Percentiles rank a stretch among this genome's conserved stretches.
These are phyloP conservation scores for Scutellaria galericulata DNA, from an alignment of 257 asterid species.

Conservation along the genomic window DNA sequence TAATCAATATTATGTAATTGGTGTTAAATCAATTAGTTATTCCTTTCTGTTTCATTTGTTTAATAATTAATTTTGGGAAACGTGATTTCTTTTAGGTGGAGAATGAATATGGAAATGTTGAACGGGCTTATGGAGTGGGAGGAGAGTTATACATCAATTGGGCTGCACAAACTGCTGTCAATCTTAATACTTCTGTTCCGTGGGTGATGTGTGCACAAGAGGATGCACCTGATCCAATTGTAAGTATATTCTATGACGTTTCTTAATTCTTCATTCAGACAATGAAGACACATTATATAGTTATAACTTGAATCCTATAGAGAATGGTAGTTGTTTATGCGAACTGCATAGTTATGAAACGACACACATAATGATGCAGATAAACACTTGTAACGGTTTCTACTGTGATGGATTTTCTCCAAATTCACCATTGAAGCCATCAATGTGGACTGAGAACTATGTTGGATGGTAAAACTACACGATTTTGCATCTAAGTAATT, in stretches of 20 bases:
- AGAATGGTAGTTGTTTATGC: neutral
- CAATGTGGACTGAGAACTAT: slow-evolving; percentile 88
- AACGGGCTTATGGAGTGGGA: slow-evolving; percentile 63
- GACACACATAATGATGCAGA: slow-evolving; percentile 53
- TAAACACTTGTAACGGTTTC: slow-evolving; percentile 84
- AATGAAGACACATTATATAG: neutral
- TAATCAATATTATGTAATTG: neutral
- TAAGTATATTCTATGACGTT: slow-evolving; percentile 35
- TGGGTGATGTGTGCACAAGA: slow-evolving; percentile 84
- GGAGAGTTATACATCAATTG: slow-evolving; percentile 68
- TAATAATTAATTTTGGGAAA: neutral
- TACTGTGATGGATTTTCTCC: slow-evolving; percentile 78
- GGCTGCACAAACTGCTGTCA: slow-evolving; percentile 85
- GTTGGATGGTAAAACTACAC: slow-evolving; percentile 66
- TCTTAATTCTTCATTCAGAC: neutral
- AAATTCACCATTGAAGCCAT: slow-evolving; percentile 70
- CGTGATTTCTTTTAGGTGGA: slow-evolving; percentile 57
- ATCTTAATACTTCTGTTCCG: slow-evolving; percentile 72
- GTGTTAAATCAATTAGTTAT: slow-evolving; percentile 1
- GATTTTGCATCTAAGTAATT: neutral
- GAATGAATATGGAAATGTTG: slow-evolving; percentile 85
- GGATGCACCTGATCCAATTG: slow-evolving; percentile 85
- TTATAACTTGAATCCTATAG: slow-evolving; percentile 2
- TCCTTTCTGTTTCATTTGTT: slow-evolving; percentile 7
- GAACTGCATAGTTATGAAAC: slow-evolving; percentile 9